Evolutionary conservation across 768 basidiomycete genomes (phyloP), one percentile per base, ranked within the genome.

Genomic region (Boletus rufocinnamomeus): DNA sequence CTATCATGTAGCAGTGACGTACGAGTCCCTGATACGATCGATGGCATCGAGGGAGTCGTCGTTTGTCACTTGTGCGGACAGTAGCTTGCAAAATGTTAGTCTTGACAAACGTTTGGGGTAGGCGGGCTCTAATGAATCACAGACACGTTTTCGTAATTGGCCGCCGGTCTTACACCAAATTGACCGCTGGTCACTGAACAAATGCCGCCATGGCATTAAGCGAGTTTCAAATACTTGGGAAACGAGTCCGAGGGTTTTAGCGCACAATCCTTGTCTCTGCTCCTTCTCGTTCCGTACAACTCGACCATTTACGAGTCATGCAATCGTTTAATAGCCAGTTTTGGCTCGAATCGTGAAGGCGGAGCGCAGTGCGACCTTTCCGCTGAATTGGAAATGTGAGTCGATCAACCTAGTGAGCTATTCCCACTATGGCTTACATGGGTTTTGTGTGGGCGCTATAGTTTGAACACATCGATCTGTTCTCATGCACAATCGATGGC

Each of bases 321-420:
- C 48, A 52, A 46, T 23, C 23, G 52, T 52, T 28, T 50, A 34
- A 43, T 40, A n/a, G 6, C 62, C 52, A 46, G 38, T 38, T 61
- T 59, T 38, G 47, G 51, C 17, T 48, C 30, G 41, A 32, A 61
- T 43, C 17, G 58, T 63, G 61, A 58, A 50, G 54, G 40, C 34
- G 43, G 17, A 57, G 46, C 55, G 45, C 60, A 57, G 56, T 43
- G 37, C 25, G 45, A 52, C 27, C 17, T 37, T 47, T 48, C 45
- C 50, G 48, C 23, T 47, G 44, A 50, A 63, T 71, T 64, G 59
- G 58, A 64, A 71, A 64, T 61, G 62, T 37, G 49, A 61, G 56
- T 51, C 34, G 64, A 71, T 69, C 66, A 44, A 35, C 28, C n/a
- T n/a, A 46, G 38, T 35, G 35, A 50, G 46, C 47, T 21, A 47